Evolutionary conservation across 2,329 filamentous ascomycete genomes (phyloP), one percentile per base, ranked within the genome.

Genomic region (Aspergillus fijiensis): DNA sequence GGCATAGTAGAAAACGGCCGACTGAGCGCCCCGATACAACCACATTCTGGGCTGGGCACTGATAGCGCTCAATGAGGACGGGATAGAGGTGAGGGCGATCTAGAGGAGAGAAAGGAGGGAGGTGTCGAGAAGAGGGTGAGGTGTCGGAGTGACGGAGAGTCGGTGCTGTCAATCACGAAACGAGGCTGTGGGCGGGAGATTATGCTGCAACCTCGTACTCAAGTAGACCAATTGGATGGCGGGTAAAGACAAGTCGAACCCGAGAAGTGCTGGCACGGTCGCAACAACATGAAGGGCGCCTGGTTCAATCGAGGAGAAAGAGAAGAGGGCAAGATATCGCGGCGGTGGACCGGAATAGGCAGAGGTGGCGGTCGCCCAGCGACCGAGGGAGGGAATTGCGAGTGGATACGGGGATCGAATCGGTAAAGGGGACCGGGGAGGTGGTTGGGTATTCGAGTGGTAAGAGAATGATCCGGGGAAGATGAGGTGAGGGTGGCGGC

Each of bases 1-100:
- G 63, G 74, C 74, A 64, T 82, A 82, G 70, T 81, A 82, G 69
- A 81, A 82, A 60, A 81, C 74, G 35, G 80, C 80, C 27, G 80
- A 82, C 69, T 82, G 80, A 53, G 74, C 77, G 58, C 80, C 80
- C 59, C 79, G 73, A 67, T 74, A 80, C 67, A 82, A 76, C 80
- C 80, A 82, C 76, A 79, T 79, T 65, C 51, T 60, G 49, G 27
- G 39, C 67, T 61, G 63, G 58, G 48, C 52, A 39, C 25, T 31
- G 42, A 25, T 51, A 19, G 29, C 52, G 50, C 42, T 27, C 53
- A 51, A 68, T 23, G 64, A 59, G 58, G 60, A 16, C 51, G 33
- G 21, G 19, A 58, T 21, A 21, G 47, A 27, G 48, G 47, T 7
- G 48, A 55, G 55, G 27, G 29, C 47, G 51, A 47, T 33, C 45